Evolutionary conservation across 140 eudicot species (phyloP).

Genomic region (Anethum foeniculum): DNA sequence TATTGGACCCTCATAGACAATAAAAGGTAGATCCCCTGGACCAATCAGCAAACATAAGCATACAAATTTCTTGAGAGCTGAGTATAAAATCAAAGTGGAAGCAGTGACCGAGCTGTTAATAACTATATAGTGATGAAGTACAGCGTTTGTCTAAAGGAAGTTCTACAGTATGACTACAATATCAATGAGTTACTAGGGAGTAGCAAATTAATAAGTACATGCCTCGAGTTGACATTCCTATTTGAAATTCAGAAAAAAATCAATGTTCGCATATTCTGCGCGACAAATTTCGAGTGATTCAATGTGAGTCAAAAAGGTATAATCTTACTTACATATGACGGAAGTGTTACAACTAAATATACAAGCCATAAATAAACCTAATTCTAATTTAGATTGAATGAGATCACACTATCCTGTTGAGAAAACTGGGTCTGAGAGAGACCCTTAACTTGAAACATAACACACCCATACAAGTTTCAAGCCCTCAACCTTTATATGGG

Average conservation of each 20-base stretch:
- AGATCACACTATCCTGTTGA: not conserved
- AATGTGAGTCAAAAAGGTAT: not conserved
- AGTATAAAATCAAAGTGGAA: not conserved
- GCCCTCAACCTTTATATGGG: not conserved
- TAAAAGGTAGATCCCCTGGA: not conserved
- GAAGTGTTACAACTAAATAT: no score
- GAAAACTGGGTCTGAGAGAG: not conserved
- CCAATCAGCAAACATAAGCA: not conserved
- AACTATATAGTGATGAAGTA: not conserved
- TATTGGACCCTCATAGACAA: not conserved
- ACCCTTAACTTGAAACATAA: not conserved
- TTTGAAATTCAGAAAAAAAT: not conserved
- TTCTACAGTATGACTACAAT: not conserved
- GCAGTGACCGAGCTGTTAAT: constrained; percentile 1
- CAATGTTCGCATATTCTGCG: not conserved
- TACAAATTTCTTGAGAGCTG: not conserved
- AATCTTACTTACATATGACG: not conserved
- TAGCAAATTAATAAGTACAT: not conserved
- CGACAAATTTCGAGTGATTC: not conserved
- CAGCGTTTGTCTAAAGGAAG: not conserved
- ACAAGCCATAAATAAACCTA: not conserved
- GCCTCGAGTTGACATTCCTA: not conserved
- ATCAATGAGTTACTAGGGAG: not conserved
- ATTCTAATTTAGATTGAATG: not conserved
- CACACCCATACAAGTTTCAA: not conserved